A percentile compares a stretch with the other conserved stretches of the same genome.
phyloP scores from a whole-genome alignment of 2,329 filamentous ascomycete species.

The Coniochaeta sp. region DNA sequence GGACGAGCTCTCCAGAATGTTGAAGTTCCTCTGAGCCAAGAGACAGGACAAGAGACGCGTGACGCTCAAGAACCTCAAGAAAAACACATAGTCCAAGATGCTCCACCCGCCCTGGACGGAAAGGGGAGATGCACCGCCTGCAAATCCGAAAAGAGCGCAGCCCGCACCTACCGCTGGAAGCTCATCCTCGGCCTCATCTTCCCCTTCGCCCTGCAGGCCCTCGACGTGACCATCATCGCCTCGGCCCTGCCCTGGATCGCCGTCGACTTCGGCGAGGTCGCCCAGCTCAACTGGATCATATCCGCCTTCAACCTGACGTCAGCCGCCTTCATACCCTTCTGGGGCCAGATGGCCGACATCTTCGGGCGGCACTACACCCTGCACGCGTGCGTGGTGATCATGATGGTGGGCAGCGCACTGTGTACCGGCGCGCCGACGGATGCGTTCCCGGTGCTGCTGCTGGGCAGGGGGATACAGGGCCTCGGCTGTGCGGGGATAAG shows the following conservation, averaged over 20 bases:
- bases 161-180: constrained; percentile 42
- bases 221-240: constrained; percentile 58
- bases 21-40: neutral
- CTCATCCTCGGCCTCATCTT: constrained; percentile 50
- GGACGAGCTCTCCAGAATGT: neutral
- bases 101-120: neutral
- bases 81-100: neutral
- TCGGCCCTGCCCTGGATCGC: constrained; percentile 56
- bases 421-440: constrained; percentile 48
- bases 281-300: constrained; percentile 62
- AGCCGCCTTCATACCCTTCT: constrained; percentile 59
- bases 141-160: neutral
- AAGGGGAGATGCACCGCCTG: neutral
- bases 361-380: constrained; percentile 55
- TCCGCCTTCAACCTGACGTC: constrained; percentile 61
- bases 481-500: constrained; percentile 53
- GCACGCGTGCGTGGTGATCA: constrained; percentile 46
- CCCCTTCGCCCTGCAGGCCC: constrained; percentile 53
- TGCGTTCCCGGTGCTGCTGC: constrained; percentile 50
- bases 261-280: constrained; percentile 50
- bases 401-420: constrained; percentile 53
- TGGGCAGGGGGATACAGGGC: constrained; percentile 58
- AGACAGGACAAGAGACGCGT: neutral
- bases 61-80: neutral
- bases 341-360: constrained; percentile 56